These are phyloP conservation scores for Trichoderma brevicompactum DNA, from an alignment of 2,329 filamentous ascomycete genomes.

Conservation along the genomic window DNA sequence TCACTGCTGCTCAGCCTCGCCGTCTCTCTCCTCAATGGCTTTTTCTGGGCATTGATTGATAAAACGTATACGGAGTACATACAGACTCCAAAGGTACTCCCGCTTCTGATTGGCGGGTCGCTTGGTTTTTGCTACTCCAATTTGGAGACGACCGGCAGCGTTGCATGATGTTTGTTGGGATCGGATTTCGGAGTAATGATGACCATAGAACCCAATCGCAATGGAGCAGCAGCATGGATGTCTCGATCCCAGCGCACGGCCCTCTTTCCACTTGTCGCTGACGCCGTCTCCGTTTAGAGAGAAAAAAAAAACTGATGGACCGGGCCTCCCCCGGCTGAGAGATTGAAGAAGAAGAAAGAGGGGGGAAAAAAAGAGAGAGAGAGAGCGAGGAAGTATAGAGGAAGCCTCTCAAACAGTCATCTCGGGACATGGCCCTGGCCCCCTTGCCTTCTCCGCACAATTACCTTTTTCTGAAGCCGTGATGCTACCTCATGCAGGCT, in stretches of 20 bases:
- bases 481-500: not conserved
- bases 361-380: not conserved
- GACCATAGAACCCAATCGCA: constrained; percentile 25
- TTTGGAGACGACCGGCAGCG: not conserved
- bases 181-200: constrained; percentile 26
- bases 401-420: not conserved
- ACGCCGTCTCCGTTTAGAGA: constrained; percentile 13
- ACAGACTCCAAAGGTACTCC: too few relatives aligned
- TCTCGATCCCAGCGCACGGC: constrained; percentile 19
- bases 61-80: too few relatives aligned
- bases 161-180: not conserved
- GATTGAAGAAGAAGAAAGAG: not conserved
- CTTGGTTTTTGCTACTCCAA: too few relatives aligned
- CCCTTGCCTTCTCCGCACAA: not conserved
- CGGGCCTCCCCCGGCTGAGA: not conserved
- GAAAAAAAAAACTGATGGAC: not conserved
- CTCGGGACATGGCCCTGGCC: not conserved
- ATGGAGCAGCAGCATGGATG: not conserved
- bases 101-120: too few relatives aligned
- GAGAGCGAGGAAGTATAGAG: not conserved
- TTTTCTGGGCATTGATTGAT: too few relatives aligned
- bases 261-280: constrained; percentile 18
- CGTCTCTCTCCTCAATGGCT: too few relatives aligned
- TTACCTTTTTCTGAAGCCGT: not conserved
- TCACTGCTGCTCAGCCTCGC: too few relatives aligned